A percentile compares a stretch with the other conserved stretches of the same genome.
These are phyloP conservation scores for Heliocybe sulcata DNA, from an alignment of 1,284 basidiomycete genomes.

Conservation along the genomic window DNA sequence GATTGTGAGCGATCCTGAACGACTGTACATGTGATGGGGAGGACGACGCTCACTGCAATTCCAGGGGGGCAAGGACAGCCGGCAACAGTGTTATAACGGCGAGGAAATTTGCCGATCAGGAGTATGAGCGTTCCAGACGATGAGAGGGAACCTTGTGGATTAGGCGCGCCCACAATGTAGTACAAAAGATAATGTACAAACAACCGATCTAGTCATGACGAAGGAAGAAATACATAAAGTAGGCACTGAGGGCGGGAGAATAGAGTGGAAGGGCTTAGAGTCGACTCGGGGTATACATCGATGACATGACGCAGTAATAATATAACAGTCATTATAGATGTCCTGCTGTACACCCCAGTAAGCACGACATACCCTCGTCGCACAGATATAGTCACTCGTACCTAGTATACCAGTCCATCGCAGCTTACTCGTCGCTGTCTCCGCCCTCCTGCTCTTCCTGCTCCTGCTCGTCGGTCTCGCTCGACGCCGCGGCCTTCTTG, in stretches of 20 bases:
- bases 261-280: too few species aligned
- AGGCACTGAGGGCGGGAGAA: neutral
- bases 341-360: too few species aligned
- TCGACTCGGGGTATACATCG: neutral
- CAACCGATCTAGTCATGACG: neutral
- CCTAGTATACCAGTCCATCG: neutral
- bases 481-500: slow-evolving; percentile 16
- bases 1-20: too few species aligned
- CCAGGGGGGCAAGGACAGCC: too few species aligned
- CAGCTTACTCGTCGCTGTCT: neutral
- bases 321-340: neutral
- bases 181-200: neutral
- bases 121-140: neutral
- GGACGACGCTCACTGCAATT: too few species aligned
- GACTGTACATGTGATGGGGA: too few species aligned
- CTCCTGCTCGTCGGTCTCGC: slow-evolving; percentile 10
- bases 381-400: neutral
- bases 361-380: too few species aligned
- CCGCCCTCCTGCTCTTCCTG: neutral
- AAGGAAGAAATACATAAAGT: neutral
- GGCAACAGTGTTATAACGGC: too few species aligned
- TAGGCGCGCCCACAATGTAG: neutral
- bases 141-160: neutral
- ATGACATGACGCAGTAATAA: neutral
- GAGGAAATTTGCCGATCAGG: too few species aligned